These are phyloP conservation scores for Boechera divaricarpa DNA, from an alignment of 345 rosid species.

Conservation along the genomic window DNA sequence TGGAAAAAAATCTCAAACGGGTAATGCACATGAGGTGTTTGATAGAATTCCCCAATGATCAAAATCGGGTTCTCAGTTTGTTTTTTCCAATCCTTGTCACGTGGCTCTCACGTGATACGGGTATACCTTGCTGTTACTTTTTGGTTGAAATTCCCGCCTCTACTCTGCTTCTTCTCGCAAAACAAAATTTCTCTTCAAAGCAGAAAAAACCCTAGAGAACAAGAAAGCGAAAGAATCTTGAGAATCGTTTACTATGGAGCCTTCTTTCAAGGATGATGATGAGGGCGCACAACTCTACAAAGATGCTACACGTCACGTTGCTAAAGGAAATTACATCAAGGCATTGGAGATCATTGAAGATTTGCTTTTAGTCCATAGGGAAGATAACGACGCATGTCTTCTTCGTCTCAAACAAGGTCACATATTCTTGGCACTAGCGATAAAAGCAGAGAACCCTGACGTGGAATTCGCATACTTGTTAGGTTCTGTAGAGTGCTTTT, in stretches of 20 bases:
- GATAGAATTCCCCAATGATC: constrained; percentile 12
- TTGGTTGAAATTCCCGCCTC: constrained; percentile 16
- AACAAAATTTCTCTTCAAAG: constrained; percentile 3
- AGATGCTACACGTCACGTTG: background rate
- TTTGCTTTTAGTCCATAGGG: background rate
- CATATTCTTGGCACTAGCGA: background rate
- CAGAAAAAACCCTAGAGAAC: background rate
- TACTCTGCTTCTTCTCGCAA: background rate
- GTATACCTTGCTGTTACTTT: background rate
- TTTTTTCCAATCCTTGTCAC: constrained; percentile 7
- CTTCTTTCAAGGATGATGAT: background rate
- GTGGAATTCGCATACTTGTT: background rate
- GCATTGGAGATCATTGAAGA: constrained; percentile 23
- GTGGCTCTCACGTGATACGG: constrained; percentile 23
- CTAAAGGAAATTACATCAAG: background rate
- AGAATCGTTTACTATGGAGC: constrained; percentile 6
- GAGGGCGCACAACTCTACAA: background rate
- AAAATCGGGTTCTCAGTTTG: background rate
- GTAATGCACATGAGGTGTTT: constrained; percentile 23
- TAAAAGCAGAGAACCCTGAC: background rate
- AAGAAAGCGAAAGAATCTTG: constrained; percentile 25
- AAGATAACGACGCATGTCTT: background rate
- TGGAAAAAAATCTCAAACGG: background rate
- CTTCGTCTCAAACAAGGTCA: background rate
- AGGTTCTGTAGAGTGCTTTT: constrained; percentile 7